Conservation (phyloP, 768 basidiomycete genomes). For the Auriculariales sp. region DNA sequence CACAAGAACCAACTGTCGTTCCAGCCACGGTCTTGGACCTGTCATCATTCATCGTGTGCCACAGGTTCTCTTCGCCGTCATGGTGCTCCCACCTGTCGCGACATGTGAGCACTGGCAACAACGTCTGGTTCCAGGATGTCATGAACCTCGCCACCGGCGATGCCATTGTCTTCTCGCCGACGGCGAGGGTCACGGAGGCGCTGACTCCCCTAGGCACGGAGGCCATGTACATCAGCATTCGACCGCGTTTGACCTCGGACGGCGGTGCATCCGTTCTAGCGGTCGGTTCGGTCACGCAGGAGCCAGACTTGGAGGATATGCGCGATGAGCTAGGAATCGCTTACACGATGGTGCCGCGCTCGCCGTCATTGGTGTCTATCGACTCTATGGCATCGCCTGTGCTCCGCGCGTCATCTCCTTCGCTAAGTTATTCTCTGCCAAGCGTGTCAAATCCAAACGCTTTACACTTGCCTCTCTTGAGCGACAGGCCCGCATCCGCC, state of each 20-base stretch:
- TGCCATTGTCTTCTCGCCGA: not conserved
- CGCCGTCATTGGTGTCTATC: no score
- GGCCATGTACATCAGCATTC: not conserved
- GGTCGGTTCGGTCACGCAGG: no score
- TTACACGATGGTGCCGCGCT: no score
- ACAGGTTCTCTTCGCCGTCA: constrained; percentile 59
- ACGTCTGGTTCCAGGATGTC: not conserved
- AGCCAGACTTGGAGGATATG: no score
- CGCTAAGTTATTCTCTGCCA: no score
- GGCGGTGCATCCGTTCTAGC: not conserved
- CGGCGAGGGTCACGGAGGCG: not conserved
- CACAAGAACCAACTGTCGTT: constrained; percentile 66
- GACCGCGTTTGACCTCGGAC: not conserved
- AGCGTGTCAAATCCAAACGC: no score
- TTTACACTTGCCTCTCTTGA: no score
- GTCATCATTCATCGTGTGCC: constrained; percentile 46
- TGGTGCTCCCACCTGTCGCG: constrained; percentile 61
- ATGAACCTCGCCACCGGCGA: not conserved
- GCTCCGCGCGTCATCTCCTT: no score
- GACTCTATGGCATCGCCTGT: no score
- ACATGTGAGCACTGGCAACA: constrained; percentile 26
- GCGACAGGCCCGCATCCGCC: no score
- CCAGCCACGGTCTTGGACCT: constrained; percentile 54
- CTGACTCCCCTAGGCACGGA: not conserved
- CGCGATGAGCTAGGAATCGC: no score